Base-by-base conservation (phyloP, 768 basidiomycete species). In the Pleurotus platypus region DNA sequence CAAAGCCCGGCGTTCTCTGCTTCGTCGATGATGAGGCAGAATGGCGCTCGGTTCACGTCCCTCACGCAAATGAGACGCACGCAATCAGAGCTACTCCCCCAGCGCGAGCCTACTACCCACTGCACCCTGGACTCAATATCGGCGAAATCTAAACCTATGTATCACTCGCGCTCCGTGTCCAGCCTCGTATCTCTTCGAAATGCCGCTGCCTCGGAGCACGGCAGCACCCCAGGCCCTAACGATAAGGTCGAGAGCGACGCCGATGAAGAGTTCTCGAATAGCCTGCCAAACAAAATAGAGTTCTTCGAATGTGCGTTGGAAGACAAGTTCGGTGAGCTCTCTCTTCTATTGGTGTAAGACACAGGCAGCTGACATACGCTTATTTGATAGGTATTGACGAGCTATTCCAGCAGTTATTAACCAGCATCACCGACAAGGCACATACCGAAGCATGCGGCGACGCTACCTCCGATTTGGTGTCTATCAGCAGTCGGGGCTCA, bases 231-330 rank as follows among this genome's bases (percentile, higher is more conserved):
- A 35, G 30, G 30, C 30, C 30, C 30, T 35, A 11, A 8, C 7
- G 11, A 16, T 37, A 37, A 18, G 16, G 26, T 7, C 13, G 37
- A 22, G 6, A 37, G 15, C 9, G 38, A 13, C 5, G 51, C 38
- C n/a, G 51, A 39, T 40, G 51, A 53, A 24, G 39, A 53, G 37
- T 35, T 35, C 30, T 39, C 37, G 51, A 38, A 53, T 22, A 40
- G 51, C 38, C 38, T 53, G 16, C 51, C 51, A 11, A 53, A 53
- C 24, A 53, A 26, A 24, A 39, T 53, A 11, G 51, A 40, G 24
- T 53, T 53, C 51, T 40, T 53, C 38, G 51, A 53, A 40, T 53
- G 51, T n/a, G 15, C n/a, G 5, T 42, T 53, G 26, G 11, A 39
- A 1, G 51, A 53, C 26, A 42, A 24, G 26, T 8, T 53, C 13